Base-by-base conservation (phyloP, 768 basidiomycete species). In the Lyophyllum decastes region DNA sequence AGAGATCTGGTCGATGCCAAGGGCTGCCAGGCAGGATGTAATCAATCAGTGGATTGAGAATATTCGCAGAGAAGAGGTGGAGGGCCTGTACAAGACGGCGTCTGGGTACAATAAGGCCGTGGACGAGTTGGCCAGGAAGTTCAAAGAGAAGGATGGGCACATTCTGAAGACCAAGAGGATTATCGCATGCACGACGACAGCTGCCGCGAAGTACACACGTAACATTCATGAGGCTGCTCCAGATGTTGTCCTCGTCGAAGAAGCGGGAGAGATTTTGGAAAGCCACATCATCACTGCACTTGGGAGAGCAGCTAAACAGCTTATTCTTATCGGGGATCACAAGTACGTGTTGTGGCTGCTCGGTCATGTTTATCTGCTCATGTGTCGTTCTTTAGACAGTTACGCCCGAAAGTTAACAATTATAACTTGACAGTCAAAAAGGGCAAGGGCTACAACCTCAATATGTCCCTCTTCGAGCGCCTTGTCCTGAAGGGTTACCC, bases 261-360 rank as follows among this genome's bases (percentile, higher is more conserved):
- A 89, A 68, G 88, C 88, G 0, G 88, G 88, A 5, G 88, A 90
- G 62, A 88, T 89, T 44, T 66, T 89, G 1, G 88, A 89, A 63
- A 85, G 83, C 56, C 88, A 89, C 61, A 70, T 87, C 35, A 59
- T 89, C 38, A 86, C 86, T 0, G 81, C 88, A 0, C 69, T 89
- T 4, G 78, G 79, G 0, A 55, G 56, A 1, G 55, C 72, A 0
- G 81, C 81, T 0, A 68, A 72, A 3, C 85, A 88, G 27, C 65
- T 89, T 52, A 82, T 89, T 61, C 72, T 90, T 4, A 89, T 90
- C 27, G 88, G 88, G 0, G 88, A 90, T 62, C 88, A 89, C 68
- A 83, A 89, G 88, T 88, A 70, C 14, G 82, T 40, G 26, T 68
- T 5, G 21, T 14, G 35, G 35, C 46, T 34, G 30, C 24, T 33